Evolutionary conservation across 306 rosid genomes (phyloP).

Genomic region (Quercus robur): DNA sequence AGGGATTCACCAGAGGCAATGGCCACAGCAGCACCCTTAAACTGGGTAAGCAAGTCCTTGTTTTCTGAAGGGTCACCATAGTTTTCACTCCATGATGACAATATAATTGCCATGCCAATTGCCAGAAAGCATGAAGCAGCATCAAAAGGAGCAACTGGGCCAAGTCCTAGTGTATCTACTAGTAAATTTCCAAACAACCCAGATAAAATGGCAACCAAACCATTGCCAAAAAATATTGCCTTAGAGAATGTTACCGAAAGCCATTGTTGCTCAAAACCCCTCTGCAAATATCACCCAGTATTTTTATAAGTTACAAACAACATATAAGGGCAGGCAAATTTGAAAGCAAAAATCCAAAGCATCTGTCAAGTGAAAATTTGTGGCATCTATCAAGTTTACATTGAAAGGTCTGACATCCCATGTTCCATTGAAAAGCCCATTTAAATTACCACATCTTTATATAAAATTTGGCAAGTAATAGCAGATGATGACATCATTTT

Average conservation of each 20-base stretch:
- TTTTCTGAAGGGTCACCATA: slow-evolving; percentile 78
- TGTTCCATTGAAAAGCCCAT: background rate
- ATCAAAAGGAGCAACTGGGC: slow-evolving; percentile 98
- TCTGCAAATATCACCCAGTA: slow-evolving; percentile 47
- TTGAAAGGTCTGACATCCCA: background rate
- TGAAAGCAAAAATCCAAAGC: background rate
- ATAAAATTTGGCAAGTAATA: background rate
- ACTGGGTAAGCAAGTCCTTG: slow-evolving; percentile 80
- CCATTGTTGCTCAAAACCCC: slow-evolving; percentile 97
- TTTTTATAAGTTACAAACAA: background rate
- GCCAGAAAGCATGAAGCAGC: slow-evolving; percentile 97
- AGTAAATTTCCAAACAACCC: slow-evolving; percentile 90
- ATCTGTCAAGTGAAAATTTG: background rate
- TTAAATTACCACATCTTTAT: background rate
- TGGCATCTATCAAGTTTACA: background rate
- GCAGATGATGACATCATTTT: background rate
- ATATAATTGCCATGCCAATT: slow-evolving; percentile 80
- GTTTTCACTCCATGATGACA: slow-evolving; percentile 85
- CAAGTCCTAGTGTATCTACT: slow-evolving; percentile 73
- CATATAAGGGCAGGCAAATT: background rate
- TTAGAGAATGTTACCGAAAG: slow-evolving; percentile 83
- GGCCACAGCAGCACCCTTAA: slow-evolving; percentile 86
- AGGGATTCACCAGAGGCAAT: slow-evolving; percentile 81
- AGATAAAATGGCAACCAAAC: slow-evolving; percentile 77
- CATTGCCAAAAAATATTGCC: slow-evolving; percentile 94